phyloP scores from a whole-genome alignment of 2,329 filamentous ascomycete genomes.

The Albophoma yamanashiensis region DNA sequence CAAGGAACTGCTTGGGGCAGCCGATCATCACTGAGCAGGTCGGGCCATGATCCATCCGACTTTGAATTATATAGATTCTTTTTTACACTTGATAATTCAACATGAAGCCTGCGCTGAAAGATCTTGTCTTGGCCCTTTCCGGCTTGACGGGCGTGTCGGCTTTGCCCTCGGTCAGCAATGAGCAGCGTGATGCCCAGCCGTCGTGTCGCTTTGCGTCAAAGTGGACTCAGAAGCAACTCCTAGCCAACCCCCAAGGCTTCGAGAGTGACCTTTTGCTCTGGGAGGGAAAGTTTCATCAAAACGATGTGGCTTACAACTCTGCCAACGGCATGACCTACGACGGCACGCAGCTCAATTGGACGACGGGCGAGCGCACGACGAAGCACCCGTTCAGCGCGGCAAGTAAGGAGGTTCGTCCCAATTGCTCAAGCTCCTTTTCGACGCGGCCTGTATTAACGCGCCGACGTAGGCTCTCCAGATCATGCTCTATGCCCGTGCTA shows the following conservation, averaged over 20 bases:
- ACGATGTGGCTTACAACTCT: constrained; percentile 27
- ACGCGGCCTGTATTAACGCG: background rate
- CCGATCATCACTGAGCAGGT: too few relatives aligned
- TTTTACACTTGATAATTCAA: background rate
- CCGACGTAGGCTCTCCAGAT: constrained; percentile 26
- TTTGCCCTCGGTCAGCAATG: background rate
- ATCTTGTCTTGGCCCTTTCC: background rate
- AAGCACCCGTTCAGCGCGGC: constrained; percentile 29
- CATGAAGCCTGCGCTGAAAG: background rate
- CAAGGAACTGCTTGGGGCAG: too few relatives aligned
- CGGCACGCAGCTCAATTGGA: constrained; percentile 25
- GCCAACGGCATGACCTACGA: constrained; percentile 31
- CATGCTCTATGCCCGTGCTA: constrained; percentile 30
- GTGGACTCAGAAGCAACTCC: constrained; percentile 17
- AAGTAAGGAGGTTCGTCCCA: constrained; percentile 19
- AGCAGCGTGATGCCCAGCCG: constrained; percentile 2
- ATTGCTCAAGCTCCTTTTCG: background rate
- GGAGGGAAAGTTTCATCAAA: constrained; percentile 32
- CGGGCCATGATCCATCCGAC: background rate
- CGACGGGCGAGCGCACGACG: constrained; percentile 20
- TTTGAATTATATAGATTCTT: background rate
- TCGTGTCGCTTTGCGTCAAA: constrained; percentile 18
- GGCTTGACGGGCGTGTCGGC: background rate
- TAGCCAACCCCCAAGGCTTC: constrained; percentile 19
- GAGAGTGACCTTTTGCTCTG: constrained; percentile 27